Conservation (phyloP, 176 grass and related monocot species). For the Areca catechu region DNA sequence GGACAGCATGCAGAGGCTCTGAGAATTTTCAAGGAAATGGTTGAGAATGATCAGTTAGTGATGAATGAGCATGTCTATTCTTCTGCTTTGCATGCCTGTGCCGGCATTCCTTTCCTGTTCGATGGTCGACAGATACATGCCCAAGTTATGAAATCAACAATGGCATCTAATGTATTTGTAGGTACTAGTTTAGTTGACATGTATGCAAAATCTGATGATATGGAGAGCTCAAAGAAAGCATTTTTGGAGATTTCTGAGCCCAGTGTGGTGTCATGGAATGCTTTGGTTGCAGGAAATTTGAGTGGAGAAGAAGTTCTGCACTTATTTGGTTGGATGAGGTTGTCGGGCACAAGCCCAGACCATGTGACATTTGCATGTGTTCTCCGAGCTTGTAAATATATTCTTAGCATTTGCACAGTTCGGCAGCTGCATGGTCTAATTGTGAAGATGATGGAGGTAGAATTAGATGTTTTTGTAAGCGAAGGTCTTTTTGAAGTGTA, state of each 20-base stretch:
- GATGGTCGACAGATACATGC: slow-evolving; percentile 28
- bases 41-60: slow-evolving; percentile 3
- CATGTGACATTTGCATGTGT: slow-evolving; percentile 32
- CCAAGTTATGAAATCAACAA: slow-evolving; percentile 16
- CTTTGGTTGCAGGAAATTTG: slow-evolving; percentile 21
- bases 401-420: background rate
- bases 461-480: slow-evolving; percentile 20
- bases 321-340: slow-evolving; percentile 22
- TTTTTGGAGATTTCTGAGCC: slow-evolving; percentile 27
- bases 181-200: slow-evolving; percentile 29
- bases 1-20: slow-evolving; percentile 12
- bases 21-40: slow-evolving; percentile 23
- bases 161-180: slow-evolving; percentile 12
- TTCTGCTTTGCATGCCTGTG: slow-evolving; percentile 24
- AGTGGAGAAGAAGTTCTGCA: slow-evolving; percentile 10
- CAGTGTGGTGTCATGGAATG: slow-evolving; percentile 39
- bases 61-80: slow-evolving; percentile 25
- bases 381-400: slow-evolving; percentile 23
- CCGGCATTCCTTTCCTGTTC: slow-evolving; percentile 2
- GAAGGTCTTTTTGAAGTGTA: slow-evolving; percentile 33
- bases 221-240: slow-evolving; percentile 14
- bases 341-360: slow-evolving; percentile 18
- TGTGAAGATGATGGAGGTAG: slow-evolving; percentile 21
- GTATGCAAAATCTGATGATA: slow-evolving; percentile 23
- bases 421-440: slow-evolving; percentile 21